Evolutionary conservation across 345 rosid genomes (phyloP), one percentile per base, ranked within the genome.

Genomic region (Turnera subulata): DNA sequence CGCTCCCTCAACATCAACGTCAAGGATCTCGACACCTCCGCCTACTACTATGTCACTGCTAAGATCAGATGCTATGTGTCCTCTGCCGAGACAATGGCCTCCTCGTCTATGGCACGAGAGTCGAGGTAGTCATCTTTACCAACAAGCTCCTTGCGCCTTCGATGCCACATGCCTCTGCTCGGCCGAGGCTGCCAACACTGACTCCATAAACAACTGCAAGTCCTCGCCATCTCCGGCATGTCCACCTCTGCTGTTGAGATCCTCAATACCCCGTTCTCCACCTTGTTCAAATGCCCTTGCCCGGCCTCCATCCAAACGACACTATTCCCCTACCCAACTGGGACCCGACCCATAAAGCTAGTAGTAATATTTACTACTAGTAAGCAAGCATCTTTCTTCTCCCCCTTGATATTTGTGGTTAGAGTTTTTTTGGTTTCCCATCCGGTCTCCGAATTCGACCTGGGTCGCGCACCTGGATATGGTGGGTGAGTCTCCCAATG

Each of bases 51-150:
- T 64, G 68, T 83, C 73, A 88, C 88, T 17, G 85, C 92, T 9
- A 90, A 85, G 49, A 85, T 91, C 50, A 92, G 98, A 39, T 85
- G 86, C 63, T 87, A 82, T 10, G 75, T 88, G 59, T 91, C 92
- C 58, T 48, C 82, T 14, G 33, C 78, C 39, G 39, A 35, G 39
- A 5, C n/a, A 84, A 84, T 1, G 89, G 94, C 46, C 81, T 85
- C 14, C 72, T 83, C 2, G 79, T 80, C 50, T 85, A 91, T 57
- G 94, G 91, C 14, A 84, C 91, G 5, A 91, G 94, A 22, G 78
- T 76, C 25, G 89, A 94, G 56, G 84, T 89, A 39, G 78, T 84
- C 52, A 79, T 89, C 57, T 85, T 86, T 77, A 91, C 96, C 42
- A 89, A 85, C 78, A 89, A 89, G 62, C 82, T 84, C 73, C 85